Evolutionary conservation across 192 early-diverging fungal species (phyloP).

Genomic region (Dissophora ornata): DNA sequence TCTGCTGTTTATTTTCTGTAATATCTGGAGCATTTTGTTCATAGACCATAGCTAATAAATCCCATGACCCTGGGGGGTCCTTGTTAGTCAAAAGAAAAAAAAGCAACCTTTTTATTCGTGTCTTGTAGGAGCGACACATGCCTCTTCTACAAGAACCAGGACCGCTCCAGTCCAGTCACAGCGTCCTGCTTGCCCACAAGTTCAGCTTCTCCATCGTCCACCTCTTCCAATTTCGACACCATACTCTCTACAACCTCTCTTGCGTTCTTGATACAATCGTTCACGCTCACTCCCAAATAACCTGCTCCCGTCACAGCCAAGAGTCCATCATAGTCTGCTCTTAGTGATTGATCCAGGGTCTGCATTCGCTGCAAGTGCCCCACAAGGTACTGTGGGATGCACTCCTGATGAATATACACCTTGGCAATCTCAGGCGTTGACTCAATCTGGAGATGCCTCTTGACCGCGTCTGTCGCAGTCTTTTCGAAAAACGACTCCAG

Average conservation of each 20-base stretch:
- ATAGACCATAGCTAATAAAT: too few species aligned
- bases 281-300: slow-evolving; percentile 87
- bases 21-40: too few species aligned
- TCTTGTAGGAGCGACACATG: not conserved
- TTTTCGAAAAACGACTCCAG: slow-evolving; percentile 32
- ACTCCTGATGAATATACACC: slow-evolving; percentile 72
- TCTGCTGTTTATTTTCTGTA: too few species aligned
- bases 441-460: slow-evolving; percentile 69
- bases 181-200: slow-evolving; percentile 42
- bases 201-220: slow-evolving; percentile 25
- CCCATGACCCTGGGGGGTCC: too few species aligned
- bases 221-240: slow-evolving; percentile 48
- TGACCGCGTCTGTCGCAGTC: slow-evolving; percentile 68
- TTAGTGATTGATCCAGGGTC: slow-evolving; percentile 68
- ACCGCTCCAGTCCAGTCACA: slow-evolving; percentile 41
- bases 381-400: slow-evolving; percentile 91
- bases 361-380: slow-evolving; percentile 79
- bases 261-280: slow-evolving; percentile 81
- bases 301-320: slow-evolving; percentile 84
- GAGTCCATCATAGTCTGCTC: slow-evolving; percentile 58
- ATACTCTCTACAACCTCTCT: slow-evolving; percentile 69
- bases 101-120: not conserved
- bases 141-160: slow-evolving; percentile 38
- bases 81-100: not conserved
- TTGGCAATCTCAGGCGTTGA: slow-evolving; percentile 57